phyloP scores from a whole-genome alignment of 2,329 filamentous ascomycete genomes.

The Cladosporium sp. region DNA sequence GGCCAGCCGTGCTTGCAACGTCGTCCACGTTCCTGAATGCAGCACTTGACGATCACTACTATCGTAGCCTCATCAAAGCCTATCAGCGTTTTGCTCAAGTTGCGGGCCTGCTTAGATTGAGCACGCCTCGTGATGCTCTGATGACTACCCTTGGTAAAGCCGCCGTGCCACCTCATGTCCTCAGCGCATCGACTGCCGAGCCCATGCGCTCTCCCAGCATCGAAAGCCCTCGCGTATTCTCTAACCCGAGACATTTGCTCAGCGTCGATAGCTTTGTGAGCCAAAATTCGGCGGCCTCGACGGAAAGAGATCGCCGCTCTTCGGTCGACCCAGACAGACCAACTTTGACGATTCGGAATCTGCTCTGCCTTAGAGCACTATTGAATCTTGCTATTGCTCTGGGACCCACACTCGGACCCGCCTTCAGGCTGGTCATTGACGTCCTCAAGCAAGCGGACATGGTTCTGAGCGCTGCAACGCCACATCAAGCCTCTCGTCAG shows the following conservation, averaged over 20 bases:
- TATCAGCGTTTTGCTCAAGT: slow-evolving; percentile 97
- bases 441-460: slow-evolving; percentile 92
- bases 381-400: slow-evolving; percentile 95
- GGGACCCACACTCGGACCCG: slow-evolving; percentile 78
- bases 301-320: slow-evolving; percentile 62
- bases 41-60: slow-evolving; percentile 88
- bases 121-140: slow-evolving; percentile 89
- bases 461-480: slow-evolving; percentile 61
- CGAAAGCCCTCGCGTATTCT: slow-evolving; percentile 63
- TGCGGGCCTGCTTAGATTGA: slow-evolving; percentile 79
- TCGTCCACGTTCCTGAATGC: slow-evolving; percentile 96
- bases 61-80: slow-evolving; percentile 85
- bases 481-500: slow-evolving; percentile 32
- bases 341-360: slow-evolving; percentile 80
- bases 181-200: slow-evolving; percentile 43
- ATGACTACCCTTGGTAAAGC: slow-evolving; percentile 91
- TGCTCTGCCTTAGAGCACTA: slow-evolving; percentile 85
- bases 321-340: slow-evolving; percentile 56
- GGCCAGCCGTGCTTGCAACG: slow-evolving; percentile 91
- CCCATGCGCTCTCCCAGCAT: slow-evolving; percentile 38
- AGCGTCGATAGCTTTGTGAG: slow-evolving; percentile 72
- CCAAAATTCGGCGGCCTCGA: slow-evolving; percentile 54
- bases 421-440: slow-evolving; percentile 90
- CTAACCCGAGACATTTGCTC: slow-evolving; percentile 70
- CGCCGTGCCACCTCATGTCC: slow-evolving; percentile 78